phyloP scores from a whole-genome alignment of 108 stramenopile species.

The Nitzschia inconspicua region DNA sequence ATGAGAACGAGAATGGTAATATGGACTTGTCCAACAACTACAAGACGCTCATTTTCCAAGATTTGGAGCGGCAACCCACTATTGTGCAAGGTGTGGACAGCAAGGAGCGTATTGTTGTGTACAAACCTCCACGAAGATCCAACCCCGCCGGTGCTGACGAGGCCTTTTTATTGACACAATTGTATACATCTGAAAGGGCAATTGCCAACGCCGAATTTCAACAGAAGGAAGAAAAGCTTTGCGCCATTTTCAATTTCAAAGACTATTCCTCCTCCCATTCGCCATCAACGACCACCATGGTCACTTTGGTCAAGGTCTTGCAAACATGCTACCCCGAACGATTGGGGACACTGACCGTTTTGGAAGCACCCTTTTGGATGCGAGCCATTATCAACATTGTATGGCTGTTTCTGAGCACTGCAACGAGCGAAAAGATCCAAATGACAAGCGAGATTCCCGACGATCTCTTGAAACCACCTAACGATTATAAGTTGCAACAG shows the following conservation, averaged over 20 bases:
- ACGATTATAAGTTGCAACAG: not conserved
- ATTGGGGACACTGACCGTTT: conserved; percentile 15
- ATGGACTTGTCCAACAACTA: not conserved
- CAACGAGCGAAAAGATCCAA: conserved; percentile 19
- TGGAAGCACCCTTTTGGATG: conserved; percentile 43
- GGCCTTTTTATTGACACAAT: conserved; percentile 16
- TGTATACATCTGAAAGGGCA: conserved; percentile 35
- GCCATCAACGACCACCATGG: conserved; percentile 16
- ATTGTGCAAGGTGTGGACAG: conserved; percentile 21
- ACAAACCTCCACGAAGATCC: conserved; percentile 9
- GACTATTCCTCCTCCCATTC: conserved; percentile 9
- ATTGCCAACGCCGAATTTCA: conserved; percentile 22
- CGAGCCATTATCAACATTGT: not conserved
- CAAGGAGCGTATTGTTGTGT: conserved; percentile 7
- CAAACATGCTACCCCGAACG: conserved; percentile 35
- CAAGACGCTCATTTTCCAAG: conserved; percentile 3
- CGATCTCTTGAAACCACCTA: not conserved
- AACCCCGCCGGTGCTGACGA: conserved; percentile 1
- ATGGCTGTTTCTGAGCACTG: conserved; percentile 9
- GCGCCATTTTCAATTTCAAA: conserved; percentile 22
- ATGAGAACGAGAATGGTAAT: not conserved
- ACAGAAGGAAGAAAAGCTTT: conserved; percentile 13
- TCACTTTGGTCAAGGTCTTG: conserved; percentile 2
- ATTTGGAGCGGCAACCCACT: conserved; percentile 24
- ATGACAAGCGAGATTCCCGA: not conserved